Evolutionary conservation across 2,329 filamentous ascomycete species (phyloP).

Genomic region (Pseudocercospora macadamiae): DNA sequence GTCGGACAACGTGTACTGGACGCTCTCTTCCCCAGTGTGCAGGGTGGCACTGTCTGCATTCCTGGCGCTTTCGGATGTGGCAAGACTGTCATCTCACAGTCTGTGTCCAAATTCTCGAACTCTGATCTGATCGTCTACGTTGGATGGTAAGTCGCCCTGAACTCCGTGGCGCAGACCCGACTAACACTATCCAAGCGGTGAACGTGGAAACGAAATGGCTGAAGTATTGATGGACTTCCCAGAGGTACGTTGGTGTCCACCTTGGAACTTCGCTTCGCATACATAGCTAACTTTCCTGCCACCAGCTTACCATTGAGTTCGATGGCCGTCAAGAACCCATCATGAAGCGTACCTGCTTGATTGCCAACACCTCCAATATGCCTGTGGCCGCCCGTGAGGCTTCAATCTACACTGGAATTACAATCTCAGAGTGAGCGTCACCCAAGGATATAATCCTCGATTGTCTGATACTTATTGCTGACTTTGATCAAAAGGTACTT

Average conservation of each 20-base stretch:
- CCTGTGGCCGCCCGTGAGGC: conserved; percentile 97
- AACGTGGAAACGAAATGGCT: conserved; percentile 99
- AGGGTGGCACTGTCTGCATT: conserved; percentile 96
- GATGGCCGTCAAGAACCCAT: conserved; percentile 96
- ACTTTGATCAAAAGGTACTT: conserved; percentile 64
- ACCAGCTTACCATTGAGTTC: conserved; percentile 84
- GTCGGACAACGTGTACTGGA: conserved; percentile 97
- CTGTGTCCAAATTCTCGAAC: conserved; percentile 99
- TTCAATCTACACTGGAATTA: conserved; percentile 97
- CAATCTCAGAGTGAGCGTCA: conserved; percentile 61
- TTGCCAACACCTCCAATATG: conserved; percentile 99
- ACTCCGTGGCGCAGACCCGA: neutral
- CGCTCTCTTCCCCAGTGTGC: conserved; percentile 92
- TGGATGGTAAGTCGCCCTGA: conserved; percentile 56
- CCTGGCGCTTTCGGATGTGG: conserved; percentile 98
- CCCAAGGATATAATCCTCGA: no score
- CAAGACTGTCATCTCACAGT: conserved; percentile 99
- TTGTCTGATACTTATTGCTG: no score
- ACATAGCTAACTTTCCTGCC: conserved; percentile 25
- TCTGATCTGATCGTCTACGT: conserved; percentile 99
- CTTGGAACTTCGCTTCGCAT: neutral
- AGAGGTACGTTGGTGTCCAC: conserved; percentile 59
- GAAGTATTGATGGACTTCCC: conserved; percentile 99
- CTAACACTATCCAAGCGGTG: conserved; percentile 55
- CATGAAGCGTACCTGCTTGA: conserved; percentile 99